phyloP scores from a whole-genome alignment of 345 rosid genomes.

The sweet orange (Citrus sinensis) region DVS_A1.0 CM039161.1:309001-309500 shows the following conservation, averaged over 20 bases:
- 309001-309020: conserved; percentile 38
- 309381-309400: neutral
- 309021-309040: conserved; percentile 27
- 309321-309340: neutral
- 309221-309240: too few species aligned
- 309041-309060: conserved; percentile 36
- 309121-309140: conserved; percentile 16
- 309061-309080: conserved; percentile 34
- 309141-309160: conserved; percentile 24
- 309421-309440: too few species aligned
- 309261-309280: neutral
- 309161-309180: conserved; percentile 15
- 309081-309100: conserved; percentile 40
- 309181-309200: neutral
- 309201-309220: too few species aligned
- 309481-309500: neutral
- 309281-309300: neutral
- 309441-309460: neutral
- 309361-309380: neutral
- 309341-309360: neutral
- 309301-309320: too few species aligned
- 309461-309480: neutral
- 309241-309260: too few species aligned
- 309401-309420: neutral
- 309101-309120: conserved; percentile 24